phyloP scores from a whole-genome alignment of 805 yeast species.

The Lachancea meyersii region DNA sequence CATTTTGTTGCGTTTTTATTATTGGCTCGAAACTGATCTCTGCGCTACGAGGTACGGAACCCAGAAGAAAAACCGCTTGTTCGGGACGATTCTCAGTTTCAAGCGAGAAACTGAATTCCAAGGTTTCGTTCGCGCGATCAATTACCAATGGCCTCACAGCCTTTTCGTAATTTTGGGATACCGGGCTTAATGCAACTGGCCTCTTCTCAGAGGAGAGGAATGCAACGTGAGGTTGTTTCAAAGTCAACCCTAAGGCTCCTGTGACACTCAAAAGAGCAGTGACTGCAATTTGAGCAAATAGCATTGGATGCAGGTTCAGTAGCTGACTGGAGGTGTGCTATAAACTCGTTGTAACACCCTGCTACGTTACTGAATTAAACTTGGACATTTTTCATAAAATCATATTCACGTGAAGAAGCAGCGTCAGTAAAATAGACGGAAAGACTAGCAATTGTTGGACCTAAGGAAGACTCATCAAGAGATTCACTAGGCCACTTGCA shows the following conservation, averaged over 20 bases:
- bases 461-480: not conserved
- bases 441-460: not conserved
- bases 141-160: slow-evolving; percentile 11
- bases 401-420: not conserved
- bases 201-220: slow-evolving; percentile 12
- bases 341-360: not conserved
- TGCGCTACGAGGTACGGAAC: slow-evolving; percentile 20
- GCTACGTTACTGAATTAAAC: not conserved
- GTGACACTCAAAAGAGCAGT: not conserved
- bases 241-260: slow-evolving; percentile 7
- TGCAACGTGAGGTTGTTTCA: slow-evolving; percentile 13
- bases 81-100: slow-evolving; percentile 14
- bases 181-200: slow-evolving; percentile 8
- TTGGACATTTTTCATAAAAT: not conserved
- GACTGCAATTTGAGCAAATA: not conserved
- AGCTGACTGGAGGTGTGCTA: not conserved
- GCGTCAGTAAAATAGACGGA: not conserved
- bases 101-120: slow-evolving; percentile 21
- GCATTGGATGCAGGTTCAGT: not conserved
- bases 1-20: slow-evolving; percentile 15
- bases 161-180: slow-evolving; percentile 4
- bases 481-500: not conserved
- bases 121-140: slow-evolving; percentile 12
- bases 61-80: slow-evolving; percentile 24
- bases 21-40: slow-evolving; percentile 21